These are phyloP conservation scores for Porodaedalea pini DNA, from an alignment of 1,284 basidiomycete genomes.

Conservation along the genomic window DNA sequence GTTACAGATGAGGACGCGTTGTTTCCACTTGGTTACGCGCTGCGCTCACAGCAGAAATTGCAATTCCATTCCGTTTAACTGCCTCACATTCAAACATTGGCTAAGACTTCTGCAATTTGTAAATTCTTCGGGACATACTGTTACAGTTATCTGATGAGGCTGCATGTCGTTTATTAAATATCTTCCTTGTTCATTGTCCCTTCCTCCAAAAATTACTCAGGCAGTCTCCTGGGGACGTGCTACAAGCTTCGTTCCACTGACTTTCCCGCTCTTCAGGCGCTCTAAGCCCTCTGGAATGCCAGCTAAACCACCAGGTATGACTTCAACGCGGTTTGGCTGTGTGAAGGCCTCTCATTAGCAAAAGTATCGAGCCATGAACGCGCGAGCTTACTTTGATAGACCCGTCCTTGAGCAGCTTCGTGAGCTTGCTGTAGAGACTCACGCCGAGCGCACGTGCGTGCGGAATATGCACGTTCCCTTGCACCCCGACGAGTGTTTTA, in stretches of 20 bases:
- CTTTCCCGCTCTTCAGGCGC: slow-evolving; percentile 35
- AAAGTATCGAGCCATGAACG: background rate
- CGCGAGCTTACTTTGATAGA: slow-evolving; percentile 6
- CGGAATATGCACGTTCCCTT: slow-evolving; percentile 4
- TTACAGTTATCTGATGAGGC: too few relatives aligned
- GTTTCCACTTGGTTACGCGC: too few relatives aligned
- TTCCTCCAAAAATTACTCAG: too few relatives aligned
- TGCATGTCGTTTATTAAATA: too few relatives aligned
- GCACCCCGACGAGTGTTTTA: slow-evolving; percentile 7
- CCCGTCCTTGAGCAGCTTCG: slow-evolving; percentile 10
- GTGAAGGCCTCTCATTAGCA: too few relatives aligned
- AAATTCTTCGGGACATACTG: too few relatives aligned
- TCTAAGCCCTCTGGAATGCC: slow-evolving; percentile 44
- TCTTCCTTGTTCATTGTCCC: too few relatives aligned
- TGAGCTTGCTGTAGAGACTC: slow-evolving; percentile 15
- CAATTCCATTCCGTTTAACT: too few relatives aligned
- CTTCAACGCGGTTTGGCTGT: slow-evolving; percentile 40
- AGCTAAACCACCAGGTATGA: slow-evolving; percentile 43
- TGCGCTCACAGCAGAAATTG: too few relatives aligned
- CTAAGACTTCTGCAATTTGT: too few relatives aligned
- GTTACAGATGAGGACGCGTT: too few relatives aligned
- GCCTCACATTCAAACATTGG: too few relatives aligned
- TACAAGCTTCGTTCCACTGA: slow-evolving; percentile 52
- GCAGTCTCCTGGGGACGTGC: slow-evolving; percentile 44
- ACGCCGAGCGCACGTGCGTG: slow-evolving; percentile 4